These are phyloP conservation scores for Cladosporium sp. DNA, from an alignment of 2,329 filamentous ascomycete species.

Conservation along the genomic window DNA sequence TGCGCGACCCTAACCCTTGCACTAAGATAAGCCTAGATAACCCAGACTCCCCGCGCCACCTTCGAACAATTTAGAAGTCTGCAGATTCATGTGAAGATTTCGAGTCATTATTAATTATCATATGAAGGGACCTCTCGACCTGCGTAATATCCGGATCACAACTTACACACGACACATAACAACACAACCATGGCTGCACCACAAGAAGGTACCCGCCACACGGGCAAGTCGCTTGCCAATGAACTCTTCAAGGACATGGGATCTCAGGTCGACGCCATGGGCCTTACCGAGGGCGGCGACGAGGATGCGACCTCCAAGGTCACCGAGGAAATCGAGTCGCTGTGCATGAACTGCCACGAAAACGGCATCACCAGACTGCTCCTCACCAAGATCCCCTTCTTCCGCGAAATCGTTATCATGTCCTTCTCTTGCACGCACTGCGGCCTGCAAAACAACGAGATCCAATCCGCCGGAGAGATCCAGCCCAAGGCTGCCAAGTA, in stretches of 20 bases:
- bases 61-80: conserved; percentile 11
- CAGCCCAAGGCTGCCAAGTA: conserved; percentile 85
- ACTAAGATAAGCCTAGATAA: conserved; percentile 10
- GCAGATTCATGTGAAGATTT: conserved; percentile 14
- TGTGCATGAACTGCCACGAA: conserved; percentile 53
- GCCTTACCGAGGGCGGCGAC: conserved; percentile 27
- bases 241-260: conserved; percentile 52
- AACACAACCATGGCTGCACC: conserved; percentile 7
- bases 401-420: conserved; percentile 96
- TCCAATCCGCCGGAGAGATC: conserved; percentile 86
- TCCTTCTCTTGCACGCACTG: conserved; percentile 93
- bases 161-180: not conserved
- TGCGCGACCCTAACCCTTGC: not conserved
- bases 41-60: conserved; percentile 6
- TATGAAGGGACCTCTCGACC: not conserved
- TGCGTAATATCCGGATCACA: not conserved
- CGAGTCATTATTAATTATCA: conserved; percentile 9
- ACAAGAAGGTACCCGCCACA: conserved; percentile 1
- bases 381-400: conserved; percentile 90
- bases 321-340: conserved; percentile 49
- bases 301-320: conserved; percentile 43
- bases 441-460: conserved; percentile 83
- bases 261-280: conserved; percentile 40
- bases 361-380: conserved; percentile 76
- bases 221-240: conserved; percentile 32